phyloP scores from a whole-genome alignment of 2,329 filamentous ascomycete genomes.

The Talaromyces sp. region DNA sequence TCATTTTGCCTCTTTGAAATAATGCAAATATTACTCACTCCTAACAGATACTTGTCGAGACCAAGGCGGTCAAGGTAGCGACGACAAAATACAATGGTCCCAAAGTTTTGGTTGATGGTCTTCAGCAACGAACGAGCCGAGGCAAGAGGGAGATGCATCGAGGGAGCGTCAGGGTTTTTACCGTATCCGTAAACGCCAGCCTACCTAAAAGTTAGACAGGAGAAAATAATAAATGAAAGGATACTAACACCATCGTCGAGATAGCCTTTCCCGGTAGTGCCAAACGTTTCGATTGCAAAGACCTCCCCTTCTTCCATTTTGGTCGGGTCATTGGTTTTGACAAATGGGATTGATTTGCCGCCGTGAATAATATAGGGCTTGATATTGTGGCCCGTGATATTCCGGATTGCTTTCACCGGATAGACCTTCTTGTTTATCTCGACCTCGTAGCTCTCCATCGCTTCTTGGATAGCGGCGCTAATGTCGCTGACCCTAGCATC shows the following conservation, averaged over 20 bases:
- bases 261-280: conserved; percentile 50
- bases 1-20: conserved; percentile 9
- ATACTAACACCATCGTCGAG: conserved; percentile 43
- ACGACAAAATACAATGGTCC: conserved; percentile 57
- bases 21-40: conserved; percentile 36
- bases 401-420: conserved; percentile 53
- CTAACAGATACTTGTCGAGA: conserved; percentile 54
- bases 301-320: conserved; percentile 58
- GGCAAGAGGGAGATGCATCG: conserved; percentile 39
- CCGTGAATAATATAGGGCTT: conserved; percentile 53
- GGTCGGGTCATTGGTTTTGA: conserved; percentile 46
- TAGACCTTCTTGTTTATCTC: conserved; percentile 50
- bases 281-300: conserved; percentile 58
- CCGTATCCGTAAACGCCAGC: conserved; percentile 52
- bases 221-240: neutral
- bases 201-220: conserved; percentile 25
- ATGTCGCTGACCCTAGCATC: conserved; percentile 54
- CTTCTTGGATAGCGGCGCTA: conserved; percentile 56
- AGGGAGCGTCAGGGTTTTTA: conserved; percentile 35
- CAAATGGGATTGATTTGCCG: conserved; percentile 52
- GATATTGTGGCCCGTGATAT: conserved; percentile 54
- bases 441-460: conserved; percentile 60
- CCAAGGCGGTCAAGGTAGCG: conserved; percentile 63
- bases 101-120: conserved; percentile 59
- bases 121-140: conserved; percentile 56